These are phyloP conservation scores for Aspergillus egyptiacus DNA, from an alignment of 495 filamentous ascomycete species.

Conservation along the genomic window DNA sequence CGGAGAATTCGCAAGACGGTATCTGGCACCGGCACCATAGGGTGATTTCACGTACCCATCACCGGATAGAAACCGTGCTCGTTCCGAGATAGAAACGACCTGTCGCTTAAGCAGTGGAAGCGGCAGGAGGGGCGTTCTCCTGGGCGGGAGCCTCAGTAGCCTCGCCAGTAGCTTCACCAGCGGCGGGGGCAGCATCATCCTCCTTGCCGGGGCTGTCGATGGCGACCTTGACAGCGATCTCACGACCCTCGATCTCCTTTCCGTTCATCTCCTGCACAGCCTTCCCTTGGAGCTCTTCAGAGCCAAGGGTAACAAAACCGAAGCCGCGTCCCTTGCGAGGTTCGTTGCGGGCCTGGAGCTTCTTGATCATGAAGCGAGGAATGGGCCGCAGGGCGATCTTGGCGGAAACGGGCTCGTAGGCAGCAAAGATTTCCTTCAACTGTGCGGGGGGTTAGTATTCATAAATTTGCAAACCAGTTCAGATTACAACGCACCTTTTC, in stretches of 20 bases:
- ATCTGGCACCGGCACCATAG: conserved; percentile 6
- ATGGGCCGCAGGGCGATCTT: conserved; percentile 98
- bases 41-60: conserved; percentile 2
- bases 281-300: conserved; percentile 94
- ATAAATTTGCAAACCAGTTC: background rate
- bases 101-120: conserved; percentile 32
- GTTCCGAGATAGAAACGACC: conserved; percentile 21
- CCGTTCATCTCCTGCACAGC: conserved; percentile 97
- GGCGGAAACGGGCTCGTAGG: conserved; percentile 82
- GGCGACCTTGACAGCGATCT: conserved; percentile 99
- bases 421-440: conserved; percentile 94
- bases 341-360: conserved; percentile 95
- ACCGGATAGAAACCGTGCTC: conserved; percentile 9
- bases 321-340: conserved; percentile 99
- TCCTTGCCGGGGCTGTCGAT: conserved; percentile 99
- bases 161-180: conserved; percentile 35
- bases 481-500: conserved; percentile 65
- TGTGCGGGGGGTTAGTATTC: conserved; percentile 45
- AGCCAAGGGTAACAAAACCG: conserved; percentile 92
- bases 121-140: conserved; percentile 31
- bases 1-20: conserved; percentile 14
- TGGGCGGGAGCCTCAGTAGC: conserved; percentile 32
- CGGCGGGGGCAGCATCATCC: conserved; percentile 72
- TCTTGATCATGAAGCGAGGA: conserved; percentile 99
- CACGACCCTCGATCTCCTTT: conserved; percentile 95